These are phyloP conservation scores for Fusarium sp. DNA, from an alignment of 2,329 filamentous ascomycete species.

Conservation along the genomic window DNA sequence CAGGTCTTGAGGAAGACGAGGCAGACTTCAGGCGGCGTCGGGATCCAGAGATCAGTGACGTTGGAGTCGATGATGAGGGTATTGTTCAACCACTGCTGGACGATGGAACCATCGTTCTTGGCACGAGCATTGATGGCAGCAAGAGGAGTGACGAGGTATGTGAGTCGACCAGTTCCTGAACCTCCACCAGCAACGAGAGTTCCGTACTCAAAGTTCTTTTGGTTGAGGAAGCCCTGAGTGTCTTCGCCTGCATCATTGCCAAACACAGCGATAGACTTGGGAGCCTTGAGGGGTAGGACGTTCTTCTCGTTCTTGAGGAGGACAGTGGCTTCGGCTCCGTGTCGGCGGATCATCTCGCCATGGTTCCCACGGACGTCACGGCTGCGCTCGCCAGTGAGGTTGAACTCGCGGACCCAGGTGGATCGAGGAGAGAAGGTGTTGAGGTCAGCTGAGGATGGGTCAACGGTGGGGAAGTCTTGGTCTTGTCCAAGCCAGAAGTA, in stretches of 20 bases:
- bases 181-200: conserved; percentile 70
- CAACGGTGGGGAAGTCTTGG: conserved; percentile 56
- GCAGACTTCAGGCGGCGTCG: conserved; percentile 71
- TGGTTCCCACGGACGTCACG: conserved; percentile 66
- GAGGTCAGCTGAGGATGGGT: conserved; percentile 61
- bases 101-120: conserved; percentile 58
- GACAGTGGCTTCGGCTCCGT: conserved; percentile 69
- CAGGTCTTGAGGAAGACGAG: conserved; percentile 75
- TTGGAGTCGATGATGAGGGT: conserved; percentile 54
- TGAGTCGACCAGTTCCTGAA: conserved; percentile 54
- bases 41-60: conserved; percentile 59
- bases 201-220: conserved; percentile 71
- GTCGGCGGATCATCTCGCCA: conserved; percentile 66
- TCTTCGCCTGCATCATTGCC: conserved; percentile 63
- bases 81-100: conserved; percentile 62
- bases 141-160: conserved; percentile 54
- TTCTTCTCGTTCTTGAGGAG: conserved; percentile 78
- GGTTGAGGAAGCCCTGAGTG: conserved; percentile 74
- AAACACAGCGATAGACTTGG: conserved; percentile 69
- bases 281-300: conserved; percentile 68
- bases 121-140: conserved; percentile 59
- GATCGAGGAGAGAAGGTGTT: conserved; percentile 62
- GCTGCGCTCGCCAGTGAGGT: conserved; percentile 64
- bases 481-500: conserved; percentile 65
- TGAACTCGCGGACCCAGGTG: conserved; percentile 56